Evolutionary conservation across 768 basidiomycete genomes (phyloP).

Genomic region (Termitomyces sp.): DNA sequence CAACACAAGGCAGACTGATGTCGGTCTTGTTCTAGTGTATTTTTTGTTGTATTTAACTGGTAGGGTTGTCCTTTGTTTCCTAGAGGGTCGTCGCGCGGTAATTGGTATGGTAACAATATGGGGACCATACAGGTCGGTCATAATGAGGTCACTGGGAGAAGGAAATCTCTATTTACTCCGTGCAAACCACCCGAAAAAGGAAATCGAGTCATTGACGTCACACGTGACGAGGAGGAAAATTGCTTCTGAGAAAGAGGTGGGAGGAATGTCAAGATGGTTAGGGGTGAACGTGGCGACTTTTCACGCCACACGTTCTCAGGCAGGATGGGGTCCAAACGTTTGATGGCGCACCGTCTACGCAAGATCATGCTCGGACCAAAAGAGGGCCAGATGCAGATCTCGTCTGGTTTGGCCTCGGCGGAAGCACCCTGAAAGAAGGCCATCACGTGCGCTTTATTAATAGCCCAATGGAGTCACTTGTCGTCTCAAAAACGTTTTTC

Average conservation of each 20-base stretch:
- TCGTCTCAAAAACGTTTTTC: constrained; percentile 28
- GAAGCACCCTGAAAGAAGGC: constrained; percentile 11
- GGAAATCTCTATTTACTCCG: not conserved
- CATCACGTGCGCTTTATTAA: constrained; percentile 17
- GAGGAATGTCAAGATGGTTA: not conserved
- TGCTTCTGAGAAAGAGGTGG: not conserved
- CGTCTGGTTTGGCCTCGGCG: constrained; percentile 9
- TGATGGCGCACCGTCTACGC: constrained; percentile 19
- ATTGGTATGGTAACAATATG: not conserved
- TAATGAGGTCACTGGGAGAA: not conserved
- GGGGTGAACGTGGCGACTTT: constrained; percentile 15
- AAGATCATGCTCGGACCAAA: constrained; percentile 5
- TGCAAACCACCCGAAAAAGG: not conserved
- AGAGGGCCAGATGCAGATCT: constrained; percentile 9
- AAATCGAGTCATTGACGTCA: constrained; percentile 9
- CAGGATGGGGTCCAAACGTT: constrained; percentile 23
- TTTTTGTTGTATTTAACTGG: not conserved
- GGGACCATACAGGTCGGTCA: not conserved
- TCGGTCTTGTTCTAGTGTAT: not conserved
- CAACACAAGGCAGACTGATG: not conserved
- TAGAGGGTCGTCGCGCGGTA: not conserved
- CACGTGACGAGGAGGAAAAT: constrained; percentile 4
- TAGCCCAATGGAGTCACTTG: constrained; percentile 26
- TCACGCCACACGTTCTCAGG: constrained; percentile 23
- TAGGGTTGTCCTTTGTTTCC: not conserved